A percentile compares a stretch with the other conserved stretches of the same genome.
Evolutionary conservation across 1,284 basidiomycete genomes (phyloP).

Genomic region (Phellopilus nigrolimitatus): DNA sequence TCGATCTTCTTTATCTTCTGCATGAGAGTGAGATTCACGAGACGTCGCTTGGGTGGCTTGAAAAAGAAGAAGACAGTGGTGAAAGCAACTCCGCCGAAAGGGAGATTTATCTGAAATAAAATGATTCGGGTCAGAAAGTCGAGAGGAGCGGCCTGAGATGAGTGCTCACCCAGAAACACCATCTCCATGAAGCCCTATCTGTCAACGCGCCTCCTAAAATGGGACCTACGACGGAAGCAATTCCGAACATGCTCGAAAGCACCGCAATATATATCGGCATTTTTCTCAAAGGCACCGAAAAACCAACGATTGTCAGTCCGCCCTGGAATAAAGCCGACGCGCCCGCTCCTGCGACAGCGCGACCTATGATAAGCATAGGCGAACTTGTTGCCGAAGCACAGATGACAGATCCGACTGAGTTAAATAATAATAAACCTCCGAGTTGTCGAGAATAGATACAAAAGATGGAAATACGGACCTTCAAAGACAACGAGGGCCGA

Average conservation of each 20-base stretch:
- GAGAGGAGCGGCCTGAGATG: background rate
- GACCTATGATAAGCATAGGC: constrained; percentile 39
- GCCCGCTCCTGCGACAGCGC: constrained; percentile 43
- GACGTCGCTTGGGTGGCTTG: constrained; percentile 21
- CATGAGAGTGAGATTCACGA: constrained; percentile 22
- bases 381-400: constrained; percentile 37
- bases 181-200: constrained; percentile 35
- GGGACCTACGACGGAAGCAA: constrained; percentile 35
- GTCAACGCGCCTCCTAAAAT: constrained; percentile 37
- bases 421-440: no score
- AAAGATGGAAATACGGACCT: constrained; percentile 4
- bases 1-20: constrained; percentile 32
- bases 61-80: constrained; percentile 35
- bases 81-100: constrained; percentile 33
- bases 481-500: constrained; percentile 33
- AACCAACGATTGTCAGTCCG: constrained; percentile 33
- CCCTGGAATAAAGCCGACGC: constrained; percentile 42
- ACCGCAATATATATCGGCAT: constrained; percentile 33
- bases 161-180: constrained; percentile 32
- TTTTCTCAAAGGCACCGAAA: constrained; percentile 32
- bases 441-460: background rate
- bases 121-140: background rate
- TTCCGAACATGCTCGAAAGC: constrained; percentile 38
- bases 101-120: constrained; percentile 36
- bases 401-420: constrained; percentile 31